Evolutionary conservation across 345 rosid genomes (phyloP).

Genomic region (Anacardium occidentale): DNA sequence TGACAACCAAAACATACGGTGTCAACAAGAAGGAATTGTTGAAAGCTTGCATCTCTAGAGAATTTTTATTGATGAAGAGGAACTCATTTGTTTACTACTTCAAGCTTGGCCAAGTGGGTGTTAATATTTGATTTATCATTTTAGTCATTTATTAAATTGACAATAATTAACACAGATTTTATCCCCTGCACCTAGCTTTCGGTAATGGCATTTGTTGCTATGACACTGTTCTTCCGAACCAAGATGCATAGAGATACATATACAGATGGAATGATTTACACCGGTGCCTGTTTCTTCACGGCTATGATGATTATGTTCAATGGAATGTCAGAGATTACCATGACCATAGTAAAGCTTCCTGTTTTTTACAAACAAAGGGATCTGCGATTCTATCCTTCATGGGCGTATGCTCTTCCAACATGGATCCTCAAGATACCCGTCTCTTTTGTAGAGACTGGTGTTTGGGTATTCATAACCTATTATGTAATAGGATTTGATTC

Average conservation of each 20-base stretch:
- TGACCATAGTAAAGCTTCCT: slow-evolving; percentile 46
- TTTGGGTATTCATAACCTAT: slow-evolving; percentile 41
- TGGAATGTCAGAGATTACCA: slow-evolving; percentile 36
- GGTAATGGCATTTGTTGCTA: slow-evolving; percentile 3
- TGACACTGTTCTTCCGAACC: slow-evolving; percentile 43
- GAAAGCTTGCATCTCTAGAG: neutral
- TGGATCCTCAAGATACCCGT: slow-evolving; percentile 51
- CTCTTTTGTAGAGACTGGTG: slow-evolving; percentile 35
- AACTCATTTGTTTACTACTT: neutral
- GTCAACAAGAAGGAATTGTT: neutral
- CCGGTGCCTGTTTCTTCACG: slow-evolving; percentile 39
- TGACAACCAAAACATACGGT: neutral
- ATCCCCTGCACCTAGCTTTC: neutral
- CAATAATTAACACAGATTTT: neutral
- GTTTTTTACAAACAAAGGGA: slow-evolving; percentile 56
- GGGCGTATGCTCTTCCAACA: slow-evolving; percentile 47
- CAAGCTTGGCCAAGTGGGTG: neutral
- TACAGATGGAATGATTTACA: slow-evolving; percentile 30
- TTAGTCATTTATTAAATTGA: too few relatives aligned
- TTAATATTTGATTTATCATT: neutral
- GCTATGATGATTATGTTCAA: slow-evolving; percentile 26
- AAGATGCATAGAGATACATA: slow-evolving; percentile 24
- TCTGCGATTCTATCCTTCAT: slow-evolving; percentile 44
- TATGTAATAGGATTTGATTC: slow-evolving; percentile 51
- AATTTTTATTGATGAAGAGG: neutral